phyloP scores from a whole-genome alignment of 371 early-diverging fungal species.

The Actinomortierella ambigua region DNA sequence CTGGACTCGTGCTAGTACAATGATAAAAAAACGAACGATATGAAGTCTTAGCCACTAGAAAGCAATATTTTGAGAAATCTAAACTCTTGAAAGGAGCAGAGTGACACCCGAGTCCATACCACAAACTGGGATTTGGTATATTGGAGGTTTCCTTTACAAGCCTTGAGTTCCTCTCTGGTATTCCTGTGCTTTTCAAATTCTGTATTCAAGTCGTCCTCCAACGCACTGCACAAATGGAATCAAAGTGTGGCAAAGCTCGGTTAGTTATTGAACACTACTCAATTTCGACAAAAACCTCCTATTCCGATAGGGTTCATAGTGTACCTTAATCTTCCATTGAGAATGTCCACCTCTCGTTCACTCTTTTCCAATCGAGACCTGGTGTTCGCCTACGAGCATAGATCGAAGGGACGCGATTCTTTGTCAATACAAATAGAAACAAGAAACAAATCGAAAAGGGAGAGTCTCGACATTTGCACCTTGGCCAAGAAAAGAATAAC shows the following conservation, averaged over 20 bases:
- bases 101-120: too few species aligned
- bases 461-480: neutral
- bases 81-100: too few species aligned
- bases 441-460: neutral
- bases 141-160: constrained; percentile 38
- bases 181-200: constrained; percentile 38
- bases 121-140: constrained; percentile 35
- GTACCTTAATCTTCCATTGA: constrained; percentile 20
- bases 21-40: neutral
- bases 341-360: constrained; percentile 26
- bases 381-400: constrained; percentile 12
- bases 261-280: neutral
- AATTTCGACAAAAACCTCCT: neutral
- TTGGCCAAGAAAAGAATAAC: neutral
- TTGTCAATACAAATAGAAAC: neutral
- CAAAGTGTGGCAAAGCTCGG: neutral
- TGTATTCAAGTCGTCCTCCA: constrained; percentile 28
- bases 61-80: too few species aligned
- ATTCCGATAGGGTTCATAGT: neutral
- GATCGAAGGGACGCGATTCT: neutral
- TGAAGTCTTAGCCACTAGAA: neutral
- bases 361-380: constrained; percentile 25
- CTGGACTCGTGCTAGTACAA: constrained; percentile 28
- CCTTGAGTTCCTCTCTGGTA: constrained; percentile 35
- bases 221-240: constrained; percentile 7